Conservation (phyloP, 106 monocot genomes). For the Cymbidium sinense region DNA sequence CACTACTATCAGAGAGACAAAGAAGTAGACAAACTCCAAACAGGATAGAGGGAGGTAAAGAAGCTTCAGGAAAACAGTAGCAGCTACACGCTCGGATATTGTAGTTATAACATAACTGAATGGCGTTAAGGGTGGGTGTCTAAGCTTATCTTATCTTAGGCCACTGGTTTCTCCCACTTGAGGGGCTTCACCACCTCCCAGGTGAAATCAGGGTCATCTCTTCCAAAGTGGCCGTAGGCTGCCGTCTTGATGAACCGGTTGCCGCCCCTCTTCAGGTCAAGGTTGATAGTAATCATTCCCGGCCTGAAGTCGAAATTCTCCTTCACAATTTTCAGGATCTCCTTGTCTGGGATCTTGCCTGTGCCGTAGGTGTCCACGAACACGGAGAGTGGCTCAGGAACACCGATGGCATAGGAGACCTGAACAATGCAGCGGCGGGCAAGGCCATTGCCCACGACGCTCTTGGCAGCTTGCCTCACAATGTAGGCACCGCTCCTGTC, state of each 20-base stretch:
- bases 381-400: conserved; percentile 53
- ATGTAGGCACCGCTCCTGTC: conserved; percentile 51
- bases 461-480: conserved; percentile 53
- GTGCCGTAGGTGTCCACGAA: conserved; percentile 60
- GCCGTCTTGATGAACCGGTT: conserved; percentile 52
- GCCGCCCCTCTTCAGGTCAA: conserved; percentile 56
- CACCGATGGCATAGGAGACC: conserved; percentile 53
- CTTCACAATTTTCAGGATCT: conserved; percentile 40
- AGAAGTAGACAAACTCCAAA: neutral
- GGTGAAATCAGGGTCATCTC: conserved; percentile 36
- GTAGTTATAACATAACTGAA: too few species aligned
- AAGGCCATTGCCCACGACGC: conserved; percentile 46
- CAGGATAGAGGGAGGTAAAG: neutral
- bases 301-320: conserved; percentile 61
- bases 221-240: conserved; percentile 52
- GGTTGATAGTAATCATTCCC: conserved; percentile 59
- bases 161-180: conserved; percentile 12
- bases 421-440: conserved; percentile 57
- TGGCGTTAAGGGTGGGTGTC: too few species aligned
- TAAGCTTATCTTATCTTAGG: conserved; percentile 1
- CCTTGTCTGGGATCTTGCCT: conserved; percentile 49
- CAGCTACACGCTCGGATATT: neutral
- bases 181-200: conserved; percentile 22
- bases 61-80: neutral
- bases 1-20: neutral